Evolutionary conservation across 2,329 filamentous ascomycete species (phyloP), one percentile per base, ranked within the genome.

Genomic region (Aspergillus thermomutatus): DNA sequence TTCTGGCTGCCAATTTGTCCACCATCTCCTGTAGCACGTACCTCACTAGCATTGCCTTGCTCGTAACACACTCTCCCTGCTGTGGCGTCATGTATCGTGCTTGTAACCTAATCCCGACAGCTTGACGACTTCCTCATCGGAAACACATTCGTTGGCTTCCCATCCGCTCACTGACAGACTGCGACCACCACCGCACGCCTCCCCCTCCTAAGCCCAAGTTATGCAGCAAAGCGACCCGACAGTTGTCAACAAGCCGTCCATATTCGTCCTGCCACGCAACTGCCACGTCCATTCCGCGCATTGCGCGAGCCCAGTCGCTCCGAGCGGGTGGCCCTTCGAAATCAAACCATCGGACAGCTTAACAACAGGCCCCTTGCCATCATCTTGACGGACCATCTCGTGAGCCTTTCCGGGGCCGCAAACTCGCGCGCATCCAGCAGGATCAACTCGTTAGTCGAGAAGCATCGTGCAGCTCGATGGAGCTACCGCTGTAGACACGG

Each of bases 391-490:
- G 25, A 97, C 91, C 73, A 97, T 84, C 75, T 96, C 90, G 73
- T 97, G 92, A 0, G 92, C 93, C 73, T 91, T 92, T n/a, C 92
- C 93, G 11, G 82, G 84, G 57, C 85, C 86, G 40, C 82, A 84
- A 97, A 82, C 0, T 91, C 91, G 1, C 97, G 82, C 0, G 90
- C 90, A 71, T 97, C 92, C 49, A 97, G 86, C 1, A 86, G 87
- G 49, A 93, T 83, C 87, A 97, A 89, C 80, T 97, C 90, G 72
- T 97, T 97, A n/a, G 92, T 87, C 19, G 87, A 91, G 82, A 97
- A 97, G 80, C 93, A 97, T 97, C 92, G 76, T 97, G 93, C 57
- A 97, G 81, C 78, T 97, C 93, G n/a, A n/a, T n/a, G n/a, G n/a
- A n/a, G n/a, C n/a, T n/a, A n/a, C n/a, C n/a, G n/a, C n/a, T n/a